A percentile compares a stretch with the other conserved stretches of the same genome.
These are phyloP conservation scores for Fusarium metavorans DNA, from an alignment of 2,329 filamentous ascomycete genomes.

Conservation along the genomic window DNA sequence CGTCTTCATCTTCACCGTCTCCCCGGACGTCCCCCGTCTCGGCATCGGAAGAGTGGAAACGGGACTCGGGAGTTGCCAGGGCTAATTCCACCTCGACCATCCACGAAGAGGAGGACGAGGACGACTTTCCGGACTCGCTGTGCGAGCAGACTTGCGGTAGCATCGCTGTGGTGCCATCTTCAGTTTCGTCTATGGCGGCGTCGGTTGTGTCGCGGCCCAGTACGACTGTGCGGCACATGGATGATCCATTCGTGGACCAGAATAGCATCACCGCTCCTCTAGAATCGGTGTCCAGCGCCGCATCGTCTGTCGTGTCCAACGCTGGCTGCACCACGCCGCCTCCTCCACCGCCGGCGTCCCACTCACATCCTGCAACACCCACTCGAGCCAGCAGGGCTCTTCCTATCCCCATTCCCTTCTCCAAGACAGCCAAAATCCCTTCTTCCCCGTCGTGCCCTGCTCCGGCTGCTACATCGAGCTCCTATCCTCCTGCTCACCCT, in stretches of 20 bases:
- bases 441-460: constrained; percentile 28
- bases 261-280: constrained; percentile 41
- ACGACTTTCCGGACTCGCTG: constrained; percentile 47
- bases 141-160: constrained; percentile 11
- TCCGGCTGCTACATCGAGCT: constrained; percentile 12
- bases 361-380: constrained; percentile 30
- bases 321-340: constrained; percentile 38
- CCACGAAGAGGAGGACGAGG: constrained; percentile 57
- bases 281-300: constrained; percentile 34
- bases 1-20: constrained; percentile 35
- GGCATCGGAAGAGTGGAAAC: constrained; percentile 59
- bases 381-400: constrained; percentile 29
- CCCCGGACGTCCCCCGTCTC: constrained; percentile 40
- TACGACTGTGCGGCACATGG: constrained; percentile 23
- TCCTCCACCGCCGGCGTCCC: constrained; percentile 29
- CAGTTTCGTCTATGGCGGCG: constrained; percentile 29
- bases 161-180: constrained; percentile 21
- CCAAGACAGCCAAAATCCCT: constrained; percentile 28
- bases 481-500: neutral
- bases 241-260: constrained; percentile 42
- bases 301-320: constrained; percentile 42
- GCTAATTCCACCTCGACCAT: constrained; percentile 55
- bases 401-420: constrained; percentile 28
- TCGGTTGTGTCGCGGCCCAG: constrained; percentile 30
- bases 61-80: constrained; percentile 67